phyloP scores from a whole-genome alignment of 78 protist species.

The Bigelowiella natans region DNA sequence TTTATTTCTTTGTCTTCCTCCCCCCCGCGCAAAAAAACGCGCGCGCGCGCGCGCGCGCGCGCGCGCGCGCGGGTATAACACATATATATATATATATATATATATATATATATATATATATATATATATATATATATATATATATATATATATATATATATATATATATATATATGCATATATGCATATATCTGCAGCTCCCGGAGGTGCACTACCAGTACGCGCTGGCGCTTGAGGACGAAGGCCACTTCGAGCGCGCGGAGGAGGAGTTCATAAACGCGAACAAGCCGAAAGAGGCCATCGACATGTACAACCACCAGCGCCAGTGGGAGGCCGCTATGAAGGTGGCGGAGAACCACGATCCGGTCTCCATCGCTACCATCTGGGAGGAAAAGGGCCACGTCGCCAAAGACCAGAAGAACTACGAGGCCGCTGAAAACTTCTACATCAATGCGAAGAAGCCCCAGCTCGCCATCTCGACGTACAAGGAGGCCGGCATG shows the following conservation, averaged over 20 bases:
- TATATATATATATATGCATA: not conserved
- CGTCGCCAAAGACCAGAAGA: not conserved
- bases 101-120: not conserved
- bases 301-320: slow-evolving; percentile 65
- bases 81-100: not conserved
- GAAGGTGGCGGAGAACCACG: slow-evolving; percentile 56
- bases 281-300: slow-evolving; percentile 63
- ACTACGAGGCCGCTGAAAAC: slow-evolving; percentile 45
- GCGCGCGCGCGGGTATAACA: slow-evolving; percentile 12
- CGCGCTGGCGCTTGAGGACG: slow-evolving; percentile 65
- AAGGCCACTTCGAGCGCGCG: slow-evolving; percentile 43
- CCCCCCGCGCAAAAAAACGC: too few species aligned
- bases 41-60: slow-evolving; percentile 29
- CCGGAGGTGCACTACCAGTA: slow-evolving; percentile 55
- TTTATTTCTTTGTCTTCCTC: too few species aligned
- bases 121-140: not conserved
- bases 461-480: slow-evolving; percentile 49
- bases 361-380: not conserved
- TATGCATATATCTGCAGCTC: slow-evolving; percentile 18
- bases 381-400: not conserved
- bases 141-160: not conserved
- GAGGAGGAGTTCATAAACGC: slow-evolving; percentile 49
- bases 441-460: slow-evolving; percentile 44
- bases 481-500: slow-evolving; percentile 46
- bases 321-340: slow-evolving; percentile 61